Conservation (phyloP, 371 early-diverging fungal genomes). For the Smittium mucronatum region DNA sequence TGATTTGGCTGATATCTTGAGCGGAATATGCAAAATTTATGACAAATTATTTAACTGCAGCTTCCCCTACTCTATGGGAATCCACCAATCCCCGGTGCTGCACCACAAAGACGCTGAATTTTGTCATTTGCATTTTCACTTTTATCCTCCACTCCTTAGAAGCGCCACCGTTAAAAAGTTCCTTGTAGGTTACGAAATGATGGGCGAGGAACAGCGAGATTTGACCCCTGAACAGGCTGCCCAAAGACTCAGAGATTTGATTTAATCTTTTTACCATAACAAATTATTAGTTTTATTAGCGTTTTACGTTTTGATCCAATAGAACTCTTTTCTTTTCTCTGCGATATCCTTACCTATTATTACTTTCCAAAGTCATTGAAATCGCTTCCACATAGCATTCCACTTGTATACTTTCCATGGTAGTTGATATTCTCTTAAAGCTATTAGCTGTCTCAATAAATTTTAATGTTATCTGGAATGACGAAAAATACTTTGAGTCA, state of each 20-base stretch:
- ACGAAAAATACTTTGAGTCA: too few species aligned
- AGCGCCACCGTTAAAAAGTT: constrained; percentile 84
- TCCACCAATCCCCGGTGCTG: constrained; percentile 64
- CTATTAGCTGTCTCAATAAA: too few species aligned
- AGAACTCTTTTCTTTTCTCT: not conserved
- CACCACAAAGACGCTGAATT: constrained; percentile 29
- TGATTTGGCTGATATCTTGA: constrained; percentile 62
- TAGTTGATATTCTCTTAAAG: too few species aligned
- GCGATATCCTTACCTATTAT: not conserved
- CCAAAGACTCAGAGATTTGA: constrained; percentile 33
- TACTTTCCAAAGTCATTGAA: too few species aligned
- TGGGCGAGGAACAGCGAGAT: constrained; percentile 87
- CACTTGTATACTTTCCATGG: too few species aligned
- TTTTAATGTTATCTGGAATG: too few species aligned
- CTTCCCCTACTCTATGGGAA: constrained; percentile 95
- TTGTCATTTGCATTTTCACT: constrained; percentile 81
- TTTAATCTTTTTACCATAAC: not conserved
- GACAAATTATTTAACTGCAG: constrained; percentile 79
- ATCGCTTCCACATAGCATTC: too few species aligned
- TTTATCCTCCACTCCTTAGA: constrained; percentile 85
- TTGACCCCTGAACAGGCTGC: constrained; percentile 86
- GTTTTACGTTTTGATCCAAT: not conserved
- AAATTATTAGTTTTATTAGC: too few species aligned
- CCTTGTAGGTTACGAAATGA: constrained; percentile 90
- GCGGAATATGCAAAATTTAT: constrained; percentile 63